Base-by-base conservation (phyloP, 129 eudicot genomes). In the Heracleum sosnowskyi region DNA sequence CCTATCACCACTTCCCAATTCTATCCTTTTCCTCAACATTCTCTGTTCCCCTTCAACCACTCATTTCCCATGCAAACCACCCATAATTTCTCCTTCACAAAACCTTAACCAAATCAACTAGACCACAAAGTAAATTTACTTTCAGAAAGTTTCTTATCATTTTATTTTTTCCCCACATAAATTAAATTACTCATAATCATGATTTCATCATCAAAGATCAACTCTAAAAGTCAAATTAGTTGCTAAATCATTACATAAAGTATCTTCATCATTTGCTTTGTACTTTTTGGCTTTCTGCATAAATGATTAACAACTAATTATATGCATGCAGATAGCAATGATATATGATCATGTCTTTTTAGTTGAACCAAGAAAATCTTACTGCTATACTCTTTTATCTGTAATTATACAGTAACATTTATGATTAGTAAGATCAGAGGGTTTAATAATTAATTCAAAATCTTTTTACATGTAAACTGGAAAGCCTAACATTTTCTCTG, bases 61-160 rank as follows among this genome's bases (percentile, higher is more conserved):
- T 53, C 91, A 74, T 74, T 44, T 85, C 78, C 93, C 89, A 87
- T 88, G 93, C 91, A 88, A 81, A 44, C 37, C 37, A 35, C 82
- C 39, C 89, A 80, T 79, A 82, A 82, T 28, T 44, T 74, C 57
- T 45, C 83, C 84, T 13, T 82, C 75, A 12, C 84, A 79, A 71
- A 87, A 81, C 81, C 74, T 82, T 79, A 89, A 79, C 83, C 81
- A 78, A 78, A 49, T 39, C 80, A 79, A 82, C 78, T 77, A 45
- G 33, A 17, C 68, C 68, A n/a, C 12, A 10, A n/a, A 57, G 34
- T 60, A 15, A 60, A 60, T 60, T 55, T 26, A 68, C 51, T 80
- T 80, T 81, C 33, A 57, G 1, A 53, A 33, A 22, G 24, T 41
- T 73, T 35, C 22, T 37, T 40, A 6, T 15, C 26, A 36, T 71